phyloP scores from a whole-genome alignment of 495 filamentous ascomycete genomes.

The Daldinia childiae region DNA sequence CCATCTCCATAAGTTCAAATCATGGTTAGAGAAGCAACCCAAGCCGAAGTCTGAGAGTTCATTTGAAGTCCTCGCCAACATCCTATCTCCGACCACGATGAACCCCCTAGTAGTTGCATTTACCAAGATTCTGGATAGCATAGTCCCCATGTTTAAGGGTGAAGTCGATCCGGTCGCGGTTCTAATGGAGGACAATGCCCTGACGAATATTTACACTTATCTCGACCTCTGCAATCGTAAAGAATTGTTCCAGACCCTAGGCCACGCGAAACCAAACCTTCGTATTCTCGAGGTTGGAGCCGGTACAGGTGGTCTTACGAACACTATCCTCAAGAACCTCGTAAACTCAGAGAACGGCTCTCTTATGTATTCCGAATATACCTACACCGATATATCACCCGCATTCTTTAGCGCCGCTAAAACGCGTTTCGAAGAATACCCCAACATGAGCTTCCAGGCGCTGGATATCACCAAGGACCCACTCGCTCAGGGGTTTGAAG shows the following conservation, averaged over 20 bases:
- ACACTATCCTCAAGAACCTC: slow-evolving; percentile 37
- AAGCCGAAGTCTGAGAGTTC: not conserved
- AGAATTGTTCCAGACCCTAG: not conserved
- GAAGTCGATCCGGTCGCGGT: not conserved
- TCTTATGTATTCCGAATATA: slow-evolving; percentile 52
- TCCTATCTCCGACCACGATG: not conserved
- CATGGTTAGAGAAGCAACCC: not conserved
- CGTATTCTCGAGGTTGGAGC: slow-evolving; percentile 45
- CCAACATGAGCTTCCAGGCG: slow-evolving; percentile 57
- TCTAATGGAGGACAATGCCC: not conserved
- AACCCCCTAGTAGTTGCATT: not conserved
- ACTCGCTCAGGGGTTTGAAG: slow-evolving; percentile 55
- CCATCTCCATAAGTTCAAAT: not conserved
- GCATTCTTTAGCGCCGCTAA: slow-evolving; percentile 53
- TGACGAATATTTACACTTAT: slow-evolving; percentile 3
- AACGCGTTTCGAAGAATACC: slow-evolving; percentile 33
- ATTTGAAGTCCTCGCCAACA: not conserved
- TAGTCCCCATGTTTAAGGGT: not conserved
- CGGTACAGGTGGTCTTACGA: slow-evolving; percentile 54
- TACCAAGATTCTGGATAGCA: not conserved
- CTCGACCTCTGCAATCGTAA: not conserved
- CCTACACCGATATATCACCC: slow-evolving; percentile 60
- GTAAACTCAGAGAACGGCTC: slow-evolving; percentile 5
- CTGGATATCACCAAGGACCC: slow-evolving; percentile 50
- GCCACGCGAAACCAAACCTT: not conserved